These are phyloP conservation scores for Hygrophoropsis aurantiaca DNA, from an alignment of 768 basidiomycete species.

Conservation along the genomic window DNA sequence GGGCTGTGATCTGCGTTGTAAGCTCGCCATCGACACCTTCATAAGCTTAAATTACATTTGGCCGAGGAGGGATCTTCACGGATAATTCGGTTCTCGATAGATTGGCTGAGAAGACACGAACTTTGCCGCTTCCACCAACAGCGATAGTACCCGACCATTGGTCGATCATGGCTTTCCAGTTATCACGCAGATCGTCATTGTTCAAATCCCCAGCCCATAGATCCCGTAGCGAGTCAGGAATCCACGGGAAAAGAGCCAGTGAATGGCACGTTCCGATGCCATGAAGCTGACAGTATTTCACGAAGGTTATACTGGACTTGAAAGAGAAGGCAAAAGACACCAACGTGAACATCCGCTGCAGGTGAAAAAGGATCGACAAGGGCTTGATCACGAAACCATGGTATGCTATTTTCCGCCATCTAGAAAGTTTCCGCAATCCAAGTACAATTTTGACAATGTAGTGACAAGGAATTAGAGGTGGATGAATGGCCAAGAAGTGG, in stretches of 20 bases:
- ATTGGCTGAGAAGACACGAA: constrained; percentile 37
- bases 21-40: too few species aligned
- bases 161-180: constrained; percentile 48
- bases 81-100: constrained; percentile 21
- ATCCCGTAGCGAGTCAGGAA: constrained; percentile 33
- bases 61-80: constrained; percentile 34
- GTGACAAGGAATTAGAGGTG: too few species aligned
- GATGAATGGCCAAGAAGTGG: too few species aligned
- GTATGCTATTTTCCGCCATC: background rate
- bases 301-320: constrained; percentile 5
- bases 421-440: too few species aligned
- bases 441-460: too few species aligned
- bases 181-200: constrained; percentile 25
- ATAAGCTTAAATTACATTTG: background rate
- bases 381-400: constrained; percentile 19
- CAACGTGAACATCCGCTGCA: constrained; percentile 43
- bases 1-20: too few species aligned
- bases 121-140: constrained; percentile 39
- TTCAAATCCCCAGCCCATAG: constrained; percentile 37
- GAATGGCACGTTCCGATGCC: constrained; percentile 34
- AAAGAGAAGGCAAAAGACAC: constrained; percentile 23
- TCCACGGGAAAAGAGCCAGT: constrained; percentile 48
- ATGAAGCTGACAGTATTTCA: constrained; percentile 19
- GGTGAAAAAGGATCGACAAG: constrained; percentile 37
- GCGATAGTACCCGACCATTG: constrained; percentile 53